Percentiles rank a stretch among this genome's conserved stretches.
Evolutionary conservation across 2,329 filamentous ascomycete species (phyloP).

Genomic region (Endocalyx cinctus): DNA sequence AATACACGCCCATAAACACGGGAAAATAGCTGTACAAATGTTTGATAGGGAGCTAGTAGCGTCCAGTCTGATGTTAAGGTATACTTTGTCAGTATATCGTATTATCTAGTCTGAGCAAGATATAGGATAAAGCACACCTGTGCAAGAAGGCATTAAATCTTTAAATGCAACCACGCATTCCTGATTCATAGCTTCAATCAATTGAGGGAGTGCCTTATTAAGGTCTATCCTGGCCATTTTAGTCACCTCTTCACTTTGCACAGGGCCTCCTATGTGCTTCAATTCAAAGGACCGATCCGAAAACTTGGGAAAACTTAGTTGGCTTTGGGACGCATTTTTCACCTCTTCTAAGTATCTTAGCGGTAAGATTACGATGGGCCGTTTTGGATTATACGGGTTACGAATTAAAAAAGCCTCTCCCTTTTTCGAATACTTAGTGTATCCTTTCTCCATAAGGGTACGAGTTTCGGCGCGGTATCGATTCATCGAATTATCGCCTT

Average conservation of each 20-base stretch:
- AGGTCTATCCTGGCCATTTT: constrained; percentile 3
- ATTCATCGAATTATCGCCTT: constrained; percentile 1
- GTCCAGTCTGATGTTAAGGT: constrained; percentile 7
- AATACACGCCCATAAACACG: constrained; percentile 7
- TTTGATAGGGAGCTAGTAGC: background rate
- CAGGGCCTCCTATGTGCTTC: constrained; percentile 5
- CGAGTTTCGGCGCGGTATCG: background rate
- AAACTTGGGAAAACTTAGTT: constrained; percentile 9
- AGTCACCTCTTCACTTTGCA: constrained; percentile 3
- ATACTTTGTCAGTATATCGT: background rate
- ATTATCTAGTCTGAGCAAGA: constrained; percentile 2
- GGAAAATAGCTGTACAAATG: constrained; percentile 5
- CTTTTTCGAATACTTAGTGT: constrained; percentile 1
- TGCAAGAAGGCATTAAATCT: too few relatives aligned
- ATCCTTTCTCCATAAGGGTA: constrained; percentile 1
- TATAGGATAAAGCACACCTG: background rate
- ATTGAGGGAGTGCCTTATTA: constrained; percentile 2
- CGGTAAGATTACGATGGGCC: constrained; percentile 8
- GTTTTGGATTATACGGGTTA: constrained; percentile 7
- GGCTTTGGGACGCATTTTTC: constrained; percentile 7
- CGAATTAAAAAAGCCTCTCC: constrained; percentile 2
- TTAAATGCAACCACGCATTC: too few relatives aligned
- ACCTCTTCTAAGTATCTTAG: constrained; percentile 12
- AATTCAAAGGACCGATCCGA: constrained; percentile 8
- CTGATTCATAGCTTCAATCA: too few relatives aligned